phyloP scores from a whole-genome alignment of 345 rosid genomes.

The Euphorbia tirucalli region DNA sequence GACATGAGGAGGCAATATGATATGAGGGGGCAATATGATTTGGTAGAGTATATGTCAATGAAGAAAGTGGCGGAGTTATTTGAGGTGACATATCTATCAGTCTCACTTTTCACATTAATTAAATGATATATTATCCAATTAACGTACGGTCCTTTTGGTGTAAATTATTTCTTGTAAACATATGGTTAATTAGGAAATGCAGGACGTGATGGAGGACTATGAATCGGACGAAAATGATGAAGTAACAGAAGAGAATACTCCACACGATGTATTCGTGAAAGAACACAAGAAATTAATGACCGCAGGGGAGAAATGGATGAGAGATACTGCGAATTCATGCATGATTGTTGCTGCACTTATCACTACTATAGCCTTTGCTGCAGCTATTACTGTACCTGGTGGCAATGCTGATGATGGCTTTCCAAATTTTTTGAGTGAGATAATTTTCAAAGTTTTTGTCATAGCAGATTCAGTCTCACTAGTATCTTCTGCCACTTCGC shows the following conservation, averaged over 20 bases:
- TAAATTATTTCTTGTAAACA: too few relatives aligned
- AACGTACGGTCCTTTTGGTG: too few relatives aligned
- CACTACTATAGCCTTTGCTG: constrained; percentile 14
- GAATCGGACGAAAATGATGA: constrained; percentile 3
- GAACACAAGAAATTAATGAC: background rate
- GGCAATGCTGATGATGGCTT: constrained; percentile 7
- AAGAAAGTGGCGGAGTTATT: too few relatives aligned
- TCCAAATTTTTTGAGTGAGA: background rate
- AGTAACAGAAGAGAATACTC: background rate
- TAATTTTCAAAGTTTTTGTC: constrained; percentile 7
- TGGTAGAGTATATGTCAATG: too few relatives aligned
- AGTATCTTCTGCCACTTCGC: background rate
- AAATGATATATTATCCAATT: too few relatives aligned
- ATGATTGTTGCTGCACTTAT: constrained; percentile 10
- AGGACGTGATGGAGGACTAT: background rate
- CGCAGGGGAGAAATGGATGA: constrained; percentile 15
- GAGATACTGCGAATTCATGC: constrained; percentile 13
- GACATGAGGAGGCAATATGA: too few relatives aligned
- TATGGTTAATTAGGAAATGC: background rate
- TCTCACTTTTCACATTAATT: too few relatives aligned
- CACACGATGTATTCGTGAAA: background rate
- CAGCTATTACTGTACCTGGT: constrained; percentile 15
- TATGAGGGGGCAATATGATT: too few relatives aligned
- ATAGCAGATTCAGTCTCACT: constrained; percentile 5
- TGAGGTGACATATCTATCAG: too few relatives aligned